Conservation (phyloP, 345 rosid species). For the Sonneratia alba region DNA sequence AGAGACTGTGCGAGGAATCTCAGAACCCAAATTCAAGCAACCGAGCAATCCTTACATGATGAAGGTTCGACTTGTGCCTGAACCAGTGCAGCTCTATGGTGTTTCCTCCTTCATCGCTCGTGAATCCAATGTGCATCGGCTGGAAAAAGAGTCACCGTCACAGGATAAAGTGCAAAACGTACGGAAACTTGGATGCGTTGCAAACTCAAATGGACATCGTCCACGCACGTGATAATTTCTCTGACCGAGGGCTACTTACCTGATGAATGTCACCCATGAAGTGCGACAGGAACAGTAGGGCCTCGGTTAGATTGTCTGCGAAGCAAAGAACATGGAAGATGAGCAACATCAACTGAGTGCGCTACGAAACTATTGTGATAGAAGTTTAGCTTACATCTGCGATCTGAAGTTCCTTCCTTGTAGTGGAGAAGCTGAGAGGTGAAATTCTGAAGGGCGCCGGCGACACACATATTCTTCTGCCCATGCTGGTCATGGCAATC, state of each 20-base stretch:
- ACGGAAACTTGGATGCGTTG: neutral
- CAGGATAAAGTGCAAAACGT: too few species aligned
- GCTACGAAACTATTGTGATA: neutral
- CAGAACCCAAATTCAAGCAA: neutral
- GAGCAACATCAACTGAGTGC: neutral
- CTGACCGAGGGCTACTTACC: conserved; percentile 20
- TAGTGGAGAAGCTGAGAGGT: conserved; percentile 87
- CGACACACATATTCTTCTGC: conserved; percentile 54
- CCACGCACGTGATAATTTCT: too few species aligned
- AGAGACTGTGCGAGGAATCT: too few species aligned
- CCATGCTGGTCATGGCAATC: conserved; percentile 73
- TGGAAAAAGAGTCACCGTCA: conserved; percentile 19
- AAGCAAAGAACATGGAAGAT: neutral
- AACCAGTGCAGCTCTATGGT: conserved; percentile 77
- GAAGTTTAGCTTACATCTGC: conserved; percentile 39
- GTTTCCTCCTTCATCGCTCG: conserved; percentile 83
- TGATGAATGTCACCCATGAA: conserved; percentile 95
- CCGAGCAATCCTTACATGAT: conserved; percentile 42
- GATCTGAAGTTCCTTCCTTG: conserved; percentile 76
- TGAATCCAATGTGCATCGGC: conserved; percentile 92
- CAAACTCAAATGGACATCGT: too few species aligned
- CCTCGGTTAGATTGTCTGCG: conserved; percentile 89
- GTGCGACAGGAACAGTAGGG: conserved; percentile 78
- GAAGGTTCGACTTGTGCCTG: conserved; percentile 82
- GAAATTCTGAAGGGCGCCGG: conserved; percentile 81